phyloP scores from a whole-genome alignment of 805 yeast genomes.

The Kregervanrija delftensis region DNA sequence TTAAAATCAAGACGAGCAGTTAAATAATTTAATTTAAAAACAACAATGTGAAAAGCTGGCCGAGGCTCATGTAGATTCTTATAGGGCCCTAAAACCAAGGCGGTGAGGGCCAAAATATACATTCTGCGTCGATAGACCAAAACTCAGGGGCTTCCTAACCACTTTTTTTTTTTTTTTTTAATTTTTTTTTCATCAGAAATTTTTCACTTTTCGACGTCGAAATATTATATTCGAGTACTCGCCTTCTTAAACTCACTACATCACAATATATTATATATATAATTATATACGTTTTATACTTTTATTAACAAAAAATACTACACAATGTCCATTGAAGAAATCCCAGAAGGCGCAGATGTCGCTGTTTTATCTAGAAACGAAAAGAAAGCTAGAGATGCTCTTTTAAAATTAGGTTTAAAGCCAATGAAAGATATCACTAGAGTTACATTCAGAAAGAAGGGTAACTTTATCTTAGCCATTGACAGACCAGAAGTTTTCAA shows the following conservation, averaged over 20 bases:
- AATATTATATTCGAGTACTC: neutral
- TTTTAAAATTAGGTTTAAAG: slow-evolving; percentile 84
- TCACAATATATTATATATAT: too few relatives aligned
- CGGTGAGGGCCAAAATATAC: too few relatives aligned
- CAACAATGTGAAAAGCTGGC: too few relatives aligned
- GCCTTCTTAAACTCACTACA: neutral
- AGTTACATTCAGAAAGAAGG: slow-evolving; percentile 92
- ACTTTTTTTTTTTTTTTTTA: too few relatives aligned
- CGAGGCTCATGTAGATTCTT: too few relatives aligned
- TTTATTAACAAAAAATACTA: too few relatives aligned
- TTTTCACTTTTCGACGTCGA: neutral
- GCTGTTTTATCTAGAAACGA: slow-evolving; percentile 82
- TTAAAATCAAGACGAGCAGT: too few relatives aligned
- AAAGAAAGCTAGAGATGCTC: slow-evolving; percentile 89
- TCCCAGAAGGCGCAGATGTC: slow-evolving; percentile 80
- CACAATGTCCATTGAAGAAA: slow-evolving; percentile 30
- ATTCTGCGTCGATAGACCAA: too few relatives aligned
- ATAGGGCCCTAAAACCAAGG: too few relatives aligned
- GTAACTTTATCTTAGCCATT: slow-evolving; percentile 86
- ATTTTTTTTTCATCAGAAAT: neutral
- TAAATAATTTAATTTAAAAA: too few relatives aligned
- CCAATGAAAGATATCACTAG: slow-evolving; percentile 88
- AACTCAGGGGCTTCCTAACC: too few relatives aligned
- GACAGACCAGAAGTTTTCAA: slow-evolving; percentile 93
- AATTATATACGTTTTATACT: too few relatives aligned